phyloP scores from a whole-genome alignment of 306 rosid species.

The Acmispon strigosus region DNA sequence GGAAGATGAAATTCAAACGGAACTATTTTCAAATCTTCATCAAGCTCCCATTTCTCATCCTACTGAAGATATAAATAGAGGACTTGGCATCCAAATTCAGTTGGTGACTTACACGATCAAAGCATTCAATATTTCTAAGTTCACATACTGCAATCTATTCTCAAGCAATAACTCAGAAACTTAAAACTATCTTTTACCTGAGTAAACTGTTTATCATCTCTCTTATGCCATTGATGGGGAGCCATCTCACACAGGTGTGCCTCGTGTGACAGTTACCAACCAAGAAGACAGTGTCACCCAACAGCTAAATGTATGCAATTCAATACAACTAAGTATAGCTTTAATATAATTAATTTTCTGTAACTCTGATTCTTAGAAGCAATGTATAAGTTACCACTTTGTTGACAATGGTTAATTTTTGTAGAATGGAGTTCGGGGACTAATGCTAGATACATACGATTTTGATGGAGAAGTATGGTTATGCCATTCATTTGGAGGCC shows the following conservation, averaged over 20 bases:
- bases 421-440: conserved; percentile 73
- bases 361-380: neutral
- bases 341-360: neutral
- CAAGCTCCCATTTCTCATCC: too few species aligned
- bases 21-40: too few species aligned
- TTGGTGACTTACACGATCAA: too few species aligned
- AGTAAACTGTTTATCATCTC: too few species aligned
- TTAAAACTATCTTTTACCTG: too few species aligned
- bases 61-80: too few species aligned
- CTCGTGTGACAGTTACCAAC: conserved; percentile 53
- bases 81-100: too few species aligned
- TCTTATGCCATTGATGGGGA: conserved; percentile 69
- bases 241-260: conserved; percentile 55
- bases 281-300: conserved; percentile 77
- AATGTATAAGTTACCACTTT: neutral
- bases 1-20: too few species aligned
- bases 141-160: too few species aligned
- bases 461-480: conserved; percentile 74
- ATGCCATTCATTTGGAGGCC: conserved; percentile 78
- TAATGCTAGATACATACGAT: conserved; percentile 87
- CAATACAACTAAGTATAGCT: neutral
- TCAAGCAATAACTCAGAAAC: too few species aligned
- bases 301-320: conserved; percentile 56
- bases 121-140: too few species aligned
- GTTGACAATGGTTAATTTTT: conserved; percentile 16